Conservation (phyloP, 1,284 basidiomycete genomes). For the Rhodotorula sp. region DNA sequence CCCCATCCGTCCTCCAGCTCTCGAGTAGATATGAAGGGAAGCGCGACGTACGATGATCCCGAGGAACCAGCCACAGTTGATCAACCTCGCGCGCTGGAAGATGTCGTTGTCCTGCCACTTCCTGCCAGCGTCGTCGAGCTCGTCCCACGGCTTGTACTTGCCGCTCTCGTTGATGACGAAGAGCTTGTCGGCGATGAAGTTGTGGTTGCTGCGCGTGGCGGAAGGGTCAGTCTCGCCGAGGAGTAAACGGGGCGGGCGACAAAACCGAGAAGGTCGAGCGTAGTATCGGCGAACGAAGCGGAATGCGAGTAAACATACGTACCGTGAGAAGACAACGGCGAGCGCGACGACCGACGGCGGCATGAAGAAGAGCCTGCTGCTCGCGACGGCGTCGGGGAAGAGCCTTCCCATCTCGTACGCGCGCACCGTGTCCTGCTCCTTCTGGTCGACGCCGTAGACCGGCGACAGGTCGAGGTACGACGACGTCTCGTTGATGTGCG, state of each 20-base stretch:
- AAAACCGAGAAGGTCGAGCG: no score
- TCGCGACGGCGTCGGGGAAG: conserved; percentile 69
- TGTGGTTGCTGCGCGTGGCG: background rate
- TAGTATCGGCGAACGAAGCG: no score
- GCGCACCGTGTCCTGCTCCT: conserved; percentile 60
- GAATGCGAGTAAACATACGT: background rate
- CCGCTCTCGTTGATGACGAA: conserved; percentile 67
- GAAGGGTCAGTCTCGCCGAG: background rate
- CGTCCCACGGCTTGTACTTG: conserved; percentile 51
- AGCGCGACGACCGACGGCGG: conserved; percentile 70
- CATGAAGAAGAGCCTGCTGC: conserved; percentile 67
- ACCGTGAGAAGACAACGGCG: conserved; percentile 66
- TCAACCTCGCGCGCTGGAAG: conserved; percentile 70
- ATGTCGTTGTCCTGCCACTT: conserved; percentile 62
- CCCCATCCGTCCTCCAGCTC: no score
- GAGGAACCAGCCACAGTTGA: conserved; percentile 59
- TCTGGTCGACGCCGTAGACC: conserved; percentile 66
- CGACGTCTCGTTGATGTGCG: conserved; percentile 64
- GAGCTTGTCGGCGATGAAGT: conserved; percentile 64
- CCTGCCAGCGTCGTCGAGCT: conserved; percentile 52
- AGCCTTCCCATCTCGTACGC: conserved; percentile 62
- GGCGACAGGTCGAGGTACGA: conserved; percentile 77
- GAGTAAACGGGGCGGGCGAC: no score
- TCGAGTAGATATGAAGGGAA: background rate
- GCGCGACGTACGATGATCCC: conserved; percentile 22